Evolutionary conservation across 306 rosid genomes (phyloP).

Genomic region (Prunus fruticosa): DNA sequence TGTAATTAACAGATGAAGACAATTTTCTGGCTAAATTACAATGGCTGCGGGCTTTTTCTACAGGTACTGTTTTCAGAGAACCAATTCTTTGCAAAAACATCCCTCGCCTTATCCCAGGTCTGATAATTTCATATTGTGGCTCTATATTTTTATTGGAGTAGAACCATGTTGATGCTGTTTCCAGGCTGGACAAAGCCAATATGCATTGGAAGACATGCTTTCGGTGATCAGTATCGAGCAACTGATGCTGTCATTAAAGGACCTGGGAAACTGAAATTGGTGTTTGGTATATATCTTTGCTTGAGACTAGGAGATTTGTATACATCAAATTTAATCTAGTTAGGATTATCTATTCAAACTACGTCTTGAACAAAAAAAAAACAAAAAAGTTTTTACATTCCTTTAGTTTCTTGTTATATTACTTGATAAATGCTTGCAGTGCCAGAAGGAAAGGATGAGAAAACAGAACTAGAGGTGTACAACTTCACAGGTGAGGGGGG

Average conservation of each 20-base stretch:
- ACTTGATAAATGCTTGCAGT: slow-evolving; percentile 39
- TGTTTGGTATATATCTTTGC: slow-evolving; percentile 62
- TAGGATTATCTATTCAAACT: background rate
- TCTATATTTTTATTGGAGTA: slow-evolving; percentile 1
- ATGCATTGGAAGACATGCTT: slow-evolving; percentile 98
- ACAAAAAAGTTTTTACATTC: background rate
- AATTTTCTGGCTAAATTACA: slow-evolving; percentile 13
- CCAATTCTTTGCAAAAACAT: slow-evolving; percentile 94
- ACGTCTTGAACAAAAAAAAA: background rate
- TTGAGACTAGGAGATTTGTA: background rate
- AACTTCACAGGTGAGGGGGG: slow-evolving; percentile 93
- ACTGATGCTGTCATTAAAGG: slow-evolving; percentile 91
- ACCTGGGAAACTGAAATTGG: slow-evolving; percentile 81
- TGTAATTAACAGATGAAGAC: slow-evolving; percentile 67
- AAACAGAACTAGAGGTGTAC: slow-evolving; percentile 75
- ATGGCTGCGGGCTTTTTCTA: slow-evolving; percentile 11
- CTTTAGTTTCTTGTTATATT: background rate
- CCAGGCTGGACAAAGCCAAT: slow-evolving; percentile 94
- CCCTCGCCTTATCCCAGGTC: slow-evolving; percentile 98
- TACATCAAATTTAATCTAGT: background rate
- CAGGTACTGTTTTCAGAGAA: slow-evolving; percentile 98
- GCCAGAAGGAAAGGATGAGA: slow-evolving; percentile 74
- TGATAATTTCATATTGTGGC: slow-evolving; percentile 10
- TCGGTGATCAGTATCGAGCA: slow-evolving; percentile 94
- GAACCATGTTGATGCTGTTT: slow-evolving; percentile 20